Evolutionary conservation across 306 rosid genomes (phyloP), one percentile per base, ranked within the genome.

Genomic region (Clitoria ternatea): DNA sequence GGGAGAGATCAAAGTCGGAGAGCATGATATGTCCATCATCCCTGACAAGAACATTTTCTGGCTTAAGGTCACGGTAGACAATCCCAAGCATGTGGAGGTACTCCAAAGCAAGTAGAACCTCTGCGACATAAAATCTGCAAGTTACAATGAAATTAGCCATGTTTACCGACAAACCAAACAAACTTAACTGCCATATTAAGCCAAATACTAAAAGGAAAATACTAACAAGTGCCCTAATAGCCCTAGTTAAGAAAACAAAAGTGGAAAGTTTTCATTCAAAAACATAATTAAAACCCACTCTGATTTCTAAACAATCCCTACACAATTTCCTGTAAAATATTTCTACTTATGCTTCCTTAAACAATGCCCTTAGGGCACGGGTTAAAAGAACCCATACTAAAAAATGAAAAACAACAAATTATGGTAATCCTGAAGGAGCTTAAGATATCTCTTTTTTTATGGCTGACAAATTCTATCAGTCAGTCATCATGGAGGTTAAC

Each of bases 51-150:
- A 93, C 94, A 70, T 93, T 93, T 83, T 93, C 98, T 0, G 98
- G 98, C 84, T 93, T 93, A 23, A 93, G 96, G 75, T 93, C 98
- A n/a, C 98, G 97, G 88, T 93, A 93, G 60, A 93, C 96, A 76
- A 93, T 93, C 73, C 98, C 98, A 61, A 93, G 98, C 98, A 93
- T 93, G 85, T 93, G 98, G 47, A 93, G 92, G 79, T 93, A 93
- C 72, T 93, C 98, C 84, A 93, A 20, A 26, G 98, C 81, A 54
- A 93, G 88, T 19, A 93, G 85, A 61, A 93, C 96, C 84, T 93
- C 98, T 33, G 97, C 98, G 47, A 93, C 97, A 61, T 93, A 93
- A 75, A 93, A 93, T 76, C 98, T 93, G 94, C 92, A 85, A 78
- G 70, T 74, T 63, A 74, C 43, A 49, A 9, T 32, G 45, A 77